Evolutionary conservation across 2,329 filamentous ascomycete genomes (phyloP).

Genomic region (Penicillium sp.): DNA sequence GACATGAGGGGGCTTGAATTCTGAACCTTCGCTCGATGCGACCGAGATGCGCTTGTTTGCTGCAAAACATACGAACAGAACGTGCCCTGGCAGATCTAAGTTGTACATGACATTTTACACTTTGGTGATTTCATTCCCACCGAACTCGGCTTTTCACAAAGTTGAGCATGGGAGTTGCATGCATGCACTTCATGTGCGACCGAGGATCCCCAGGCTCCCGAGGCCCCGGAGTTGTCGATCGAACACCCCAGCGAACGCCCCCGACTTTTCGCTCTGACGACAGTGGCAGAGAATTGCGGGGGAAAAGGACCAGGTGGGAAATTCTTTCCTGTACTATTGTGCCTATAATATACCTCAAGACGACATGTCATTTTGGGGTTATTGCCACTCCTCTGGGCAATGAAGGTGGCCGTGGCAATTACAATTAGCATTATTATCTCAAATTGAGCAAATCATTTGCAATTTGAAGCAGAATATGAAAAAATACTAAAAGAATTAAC

Average conservation of each 20-base stretch:
- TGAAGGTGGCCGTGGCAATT: not conserved
- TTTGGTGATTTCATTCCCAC: not conserved
- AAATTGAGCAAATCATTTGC: not conserved
- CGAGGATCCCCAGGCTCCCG: slow-evolving; percentile 2
- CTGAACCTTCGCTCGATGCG: not conserved
- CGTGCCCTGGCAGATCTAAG: slow-evolving; percentile 1
- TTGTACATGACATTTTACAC: not conserved
- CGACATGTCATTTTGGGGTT: not conserved
- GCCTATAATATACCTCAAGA: not conserved
- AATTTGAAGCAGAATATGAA: too few species aligned
- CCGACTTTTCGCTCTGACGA: not conserved
- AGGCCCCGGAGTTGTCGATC: slow-evolving; percentile 23
- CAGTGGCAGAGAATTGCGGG: slow-evolving; percentile 5
- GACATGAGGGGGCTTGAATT: slow-evolving; percentile 23
- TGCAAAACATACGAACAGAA: not conserved
- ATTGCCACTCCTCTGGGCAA: not conserved
- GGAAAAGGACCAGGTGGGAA: not conserved
- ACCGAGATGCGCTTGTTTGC: not conserved
- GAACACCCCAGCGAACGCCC: not conserved
- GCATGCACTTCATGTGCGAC: slow-evolving; percentile 25
- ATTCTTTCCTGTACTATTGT: not conserved
- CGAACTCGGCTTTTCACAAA: slow-evolving; percentile 8
- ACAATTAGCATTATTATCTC: not conserved
- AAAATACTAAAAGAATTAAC: too few species aligned
- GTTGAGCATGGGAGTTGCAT: not conserved